Evolutionary conservation across 805 yeast genomes (phyloP).

Genomic region (Cyberlindnera subsufficiens): DNA sequence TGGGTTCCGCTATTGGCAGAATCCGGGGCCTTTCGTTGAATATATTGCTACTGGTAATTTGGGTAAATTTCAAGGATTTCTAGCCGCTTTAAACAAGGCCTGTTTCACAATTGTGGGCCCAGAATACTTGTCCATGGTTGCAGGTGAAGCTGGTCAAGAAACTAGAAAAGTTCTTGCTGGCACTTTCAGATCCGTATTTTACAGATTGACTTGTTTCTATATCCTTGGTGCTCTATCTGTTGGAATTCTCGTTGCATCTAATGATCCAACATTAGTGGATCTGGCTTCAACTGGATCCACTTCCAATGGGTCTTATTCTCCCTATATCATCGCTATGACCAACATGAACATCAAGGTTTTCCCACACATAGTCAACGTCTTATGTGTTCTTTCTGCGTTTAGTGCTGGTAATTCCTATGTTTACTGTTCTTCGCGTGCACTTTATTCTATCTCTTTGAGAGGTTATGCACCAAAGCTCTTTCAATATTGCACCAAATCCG

Average conservation of each 20-base stretch:
- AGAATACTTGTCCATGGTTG: slow-evolving; percentile 76
- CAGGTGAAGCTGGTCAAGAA: slow-evolving; percentile 70
- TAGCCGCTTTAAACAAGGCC: slow-evolving; percentile 65
- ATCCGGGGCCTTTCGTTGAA: slow-evolving; percentile 51
- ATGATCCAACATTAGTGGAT: slow-evolving; percentile 44
- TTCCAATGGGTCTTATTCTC: slow-evolving; percentile 46
- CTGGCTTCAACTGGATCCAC: slow-evolving; percentile 62
- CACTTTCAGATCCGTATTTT: slow-evolving; percentile 70
- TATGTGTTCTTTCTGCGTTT: slow-evolving; percentile 48
- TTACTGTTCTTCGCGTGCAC: slow-evolving; percentile 55
- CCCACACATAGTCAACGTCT: slow-evolving; percentile 45
- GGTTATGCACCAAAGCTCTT: slow-evolving; percentile 59
- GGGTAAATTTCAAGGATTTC: slow-evolving; percentile 68
- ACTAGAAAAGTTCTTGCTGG: slow-evolving; percentile 68
- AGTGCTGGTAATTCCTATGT: slow-evolving; percentile 54
- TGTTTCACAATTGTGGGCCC: slow-evolving; percentile 80
- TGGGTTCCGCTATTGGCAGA: slow-evolving; percentile 52
- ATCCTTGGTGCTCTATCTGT: slow-evolving; percentile 61
- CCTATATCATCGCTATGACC: slow-evolving; percentile 52
- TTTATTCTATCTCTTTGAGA: slow-evolving; percentile 48
- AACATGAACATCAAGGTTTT: slow-evolving; percentile 45
- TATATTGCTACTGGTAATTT: slow-evolving; percentile 45
- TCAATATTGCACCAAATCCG: slow-evolving; percentile 51
- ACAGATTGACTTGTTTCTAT: slow-evolving; percentile 56
- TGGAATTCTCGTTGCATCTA: slow-evolving; percentile 59